Base-by-base conservation (phyloP, 2,329 filamentous ascomycete genomes). In the Metarhizium guizhouense region DNA sequence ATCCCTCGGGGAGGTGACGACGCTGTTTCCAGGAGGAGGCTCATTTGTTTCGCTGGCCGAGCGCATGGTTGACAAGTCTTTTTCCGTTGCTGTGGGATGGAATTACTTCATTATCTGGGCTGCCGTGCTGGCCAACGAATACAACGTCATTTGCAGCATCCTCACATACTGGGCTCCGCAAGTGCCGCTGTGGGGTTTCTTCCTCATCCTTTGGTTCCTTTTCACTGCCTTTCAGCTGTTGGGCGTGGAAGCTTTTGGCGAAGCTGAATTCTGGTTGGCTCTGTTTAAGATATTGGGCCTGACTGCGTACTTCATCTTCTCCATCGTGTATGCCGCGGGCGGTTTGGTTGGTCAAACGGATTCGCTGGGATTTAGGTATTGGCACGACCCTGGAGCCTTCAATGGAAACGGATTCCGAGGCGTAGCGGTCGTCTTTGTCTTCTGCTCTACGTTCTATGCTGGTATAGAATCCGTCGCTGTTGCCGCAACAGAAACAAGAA, bases 211-310 rank as follows among this genome's bases (percentile, higher is more conserved):
- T 61, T 90, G 87, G 83, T 79, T 83, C n/a, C 71, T 83, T 0
- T 88, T 91, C 59, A 75, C 85, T 1, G 76, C 72, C 0, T 83
- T 90, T 57, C 88, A 90, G 63, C 76, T 90, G 38, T 73, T 90
- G 1, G 86, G 86, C 1, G 84, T 91, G 1, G 82, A 85, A 62
- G 82, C 85, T 3, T 92, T 90, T 65, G 88, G 88, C 14, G 88
- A 92, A 65, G 83, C 86, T 10, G 88, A 93, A 65, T 90, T 91
- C 65, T 91, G 87, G 86, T 80, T 91, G 56, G 85, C 87, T 0
- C 76, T 86, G 16, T 71, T 90, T 65, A 92, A 92, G 65, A 78
- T 91, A 5, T 67, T 84, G 3, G 85, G 86, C 1, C 72, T 91
- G 1, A 72, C 87, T 2, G 86, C 86, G 1, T 89, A 87, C 68